Evolutionary conservation across 768 basidiomycete species (phyloP), one percentile per base, ranked within the genome.

Genomic region (Mycena filopes): DNA sequence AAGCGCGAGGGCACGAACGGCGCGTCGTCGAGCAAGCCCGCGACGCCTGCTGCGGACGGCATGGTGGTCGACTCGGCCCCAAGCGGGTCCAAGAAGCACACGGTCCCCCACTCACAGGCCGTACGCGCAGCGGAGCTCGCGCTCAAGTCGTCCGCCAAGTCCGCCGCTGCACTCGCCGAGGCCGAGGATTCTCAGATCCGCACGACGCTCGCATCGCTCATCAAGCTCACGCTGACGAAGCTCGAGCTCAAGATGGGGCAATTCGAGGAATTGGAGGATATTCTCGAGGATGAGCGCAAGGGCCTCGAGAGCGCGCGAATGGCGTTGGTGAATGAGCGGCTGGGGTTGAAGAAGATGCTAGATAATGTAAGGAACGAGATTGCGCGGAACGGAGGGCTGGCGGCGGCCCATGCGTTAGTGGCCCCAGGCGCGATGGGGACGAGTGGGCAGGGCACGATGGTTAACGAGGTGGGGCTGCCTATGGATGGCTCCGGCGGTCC

Each of bases 221-320:
- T 99, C 79, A 91, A 94, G 77, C 83, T 93, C 59, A 94, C 85
- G 63, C 83, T 86, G 71, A 94, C 85, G 50, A 99, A 99, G 78
- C 88, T 99, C 40, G 96, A 98, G 73, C 82, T 97, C 57, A 99
- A 99, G 84, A 93, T 96, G 89, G 79, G 87, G 2, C 94, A 96
- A 76, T 98, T 99, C 72, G 98, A 98, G 75, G 91, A 94, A 76
- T 82, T 99, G 61, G 98, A 99, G 75, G 91, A 93, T 50, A 80
- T 95, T 11, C 81, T 99, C 55, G 98, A 99, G 75, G 91, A 94
- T 55, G 98, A 99, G 78, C 86, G 95, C 60, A 86, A 91, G 66
- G 82, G 87, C 38, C 78, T 99, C 46, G 98, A 99, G 82, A 88
- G 89, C 49, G 89, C 92, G 23, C 86, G 93, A 58, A 83, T 94